These are phyloP conservation scores for Beauveria rudraprayagi DNA, from an alignment of 2,329 filamentous ascomycete genomes.

Conservation along the genomic window DNA sequence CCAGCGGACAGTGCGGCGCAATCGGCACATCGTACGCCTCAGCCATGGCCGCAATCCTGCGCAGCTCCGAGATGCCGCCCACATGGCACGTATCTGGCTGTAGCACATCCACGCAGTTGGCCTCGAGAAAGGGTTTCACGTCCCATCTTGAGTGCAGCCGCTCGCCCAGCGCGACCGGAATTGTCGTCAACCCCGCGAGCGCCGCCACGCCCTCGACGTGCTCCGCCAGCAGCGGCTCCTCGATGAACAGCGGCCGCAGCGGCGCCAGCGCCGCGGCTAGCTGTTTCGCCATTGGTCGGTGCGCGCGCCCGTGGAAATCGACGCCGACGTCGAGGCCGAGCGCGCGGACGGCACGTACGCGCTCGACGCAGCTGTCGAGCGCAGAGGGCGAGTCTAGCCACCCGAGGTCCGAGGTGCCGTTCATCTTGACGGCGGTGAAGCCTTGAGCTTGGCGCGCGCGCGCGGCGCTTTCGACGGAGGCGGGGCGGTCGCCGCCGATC, in stretches of 20 bases:
- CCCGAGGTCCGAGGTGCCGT: constrained; percentile 65
- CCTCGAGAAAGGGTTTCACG: constrained; percentile 62
- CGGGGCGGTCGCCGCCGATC: constrained; percentile 68
- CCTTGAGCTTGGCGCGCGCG: constrained; percentile 51
- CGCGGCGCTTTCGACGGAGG: constrained; percentile 57
- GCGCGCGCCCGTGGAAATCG: constrained; percentile 70
- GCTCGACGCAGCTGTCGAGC: constrained; percentile 55
- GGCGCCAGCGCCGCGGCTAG: constrained; percentile 60
- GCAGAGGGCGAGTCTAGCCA: constrained; percentile 66
- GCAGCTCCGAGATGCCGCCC: constrained; percentile 65
- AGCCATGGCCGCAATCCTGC: constrained; percentile 60
- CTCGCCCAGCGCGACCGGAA: constrained; percentile 65
- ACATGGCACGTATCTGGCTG: constrained; percentile 67
- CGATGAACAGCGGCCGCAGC: constrained; percentile 64
- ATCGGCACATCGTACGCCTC: constrained; percentile 67
- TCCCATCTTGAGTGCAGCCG: constrained; percentile 67
- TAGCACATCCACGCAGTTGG: constrained; percentile 59
- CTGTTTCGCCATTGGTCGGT: constrained; percentile 76
- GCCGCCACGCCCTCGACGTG: constrained; percentile 53
- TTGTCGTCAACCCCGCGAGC: constrained; percentile 39
- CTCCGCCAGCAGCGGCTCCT: constrained; percentile 65
- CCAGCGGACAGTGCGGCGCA: constrained; percentile 66
- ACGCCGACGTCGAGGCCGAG: constrained; percentile 65
- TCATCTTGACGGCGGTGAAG: constrained; percentile 68
- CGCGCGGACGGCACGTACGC: constrained; percentile 59